Base-by-base conservation (phyloP, 2,329 filamentous ascomycete species). In the Hymenoscyphus linearis region DNA sequence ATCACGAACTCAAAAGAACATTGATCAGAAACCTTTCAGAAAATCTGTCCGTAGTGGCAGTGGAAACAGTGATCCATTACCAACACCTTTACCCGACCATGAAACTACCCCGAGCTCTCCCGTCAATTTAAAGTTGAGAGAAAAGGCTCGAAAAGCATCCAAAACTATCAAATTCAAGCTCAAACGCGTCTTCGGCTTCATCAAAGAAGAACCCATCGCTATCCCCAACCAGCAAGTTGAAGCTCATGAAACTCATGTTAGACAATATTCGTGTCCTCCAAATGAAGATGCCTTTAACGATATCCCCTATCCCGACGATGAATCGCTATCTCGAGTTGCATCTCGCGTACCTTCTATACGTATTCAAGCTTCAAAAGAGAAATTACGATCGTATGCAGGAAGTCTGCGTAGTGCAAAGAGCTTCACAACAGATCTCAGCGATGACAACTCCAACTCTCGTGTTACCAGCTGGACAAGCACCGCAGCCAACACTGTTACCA, bases 401-500 rank as follows among this genome's bases (percentile, higher is more conserved):
- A 86, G 84, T 63, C 66, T 85, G 4, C 81, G 81, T 62, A 85
- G 79, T 59, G 57, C 47, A 31, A 36, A 35, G 35, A 85, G 79
- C 62, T 65, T 81, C 2, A 67, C 73, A 72, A 47, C 74, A 74
- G 57, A 69, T 68, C 1, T 76, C 73, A 14, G 66, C 52, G 80
- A 83, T 44, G 80, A 84, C 22, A 82, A 77, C 65, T 47, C 40
- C n/a, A 22, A 31, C 31, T 88, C 85, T n/a, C 77, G 87, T 25
- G 83, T 90, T 57, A 90, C 87, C 1, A 91, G 88, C 71, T 91
- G 88, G 88, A 82, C 82, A 4, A 84, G 85, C 63, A 89, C 87
- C 0, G 83, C 82, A 1, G 78, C 79, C 1, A 80, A 80, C 60
- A 80, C 82, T 2, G 74, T 79, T 5, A 83, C 71, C 62, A 79